Evolutionary conservation across 2,329 filamentous ascomycete genomes (phyloP), one percentile per base, ranked within the genome.

Genomic region (Phaeosphaeria sp.): DNA sequence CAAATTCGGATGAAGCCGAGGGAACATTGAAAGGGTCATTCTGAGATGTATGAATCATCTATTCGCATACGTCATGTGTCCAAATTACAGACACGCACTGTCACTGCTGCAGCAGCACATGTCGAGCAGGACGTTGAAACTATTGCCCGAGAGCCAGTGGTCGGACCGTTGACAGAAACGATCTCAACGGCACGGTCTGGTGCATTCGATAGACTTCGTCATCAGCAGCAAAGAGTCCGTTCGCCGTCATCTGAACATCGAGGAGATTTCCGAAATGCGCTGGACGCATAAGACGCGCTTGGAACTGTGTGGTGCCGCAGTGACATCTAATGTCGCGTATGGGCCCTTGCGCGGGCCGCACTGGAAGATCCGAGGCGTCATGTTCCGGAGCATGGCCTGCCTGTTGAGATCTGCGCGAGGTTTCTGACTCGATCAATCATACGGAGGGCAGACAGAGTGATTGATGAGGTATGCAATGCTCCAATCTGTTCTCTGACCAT

Each of bases 281-380:
- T 22, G 20, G 17, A 44, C 30, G 27, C 51, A 46, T 43, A 25
- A 53, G 44, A 41, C 51, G 23, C 42, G 25, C 23, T 47, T 18
- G 30, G 51, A 30, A 20, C 51, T 47, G 27, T 53, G 51, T 39
- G 21, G 49, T 46, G 22, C 21, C 22, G 39, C 49, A 44, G 49
- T 51, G 49, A 43, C 39, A 51, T 51, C 17, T 13, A 6, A 33
- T 17, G 39, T 51, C 22, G 17, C 44, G 22, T 18, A 27, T 20
- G 25, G 21, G 25, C 39, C 49, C 22, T 30, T 22, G 36, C 21
- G 49, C 39, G 49, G 36, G 39, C 49, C 49, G 49, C 22, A 22
- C 39, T 15, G n/a, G 2, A 17, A 39, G 23, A 44, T 44, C 21
- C 30, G 50, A 23, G 20, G 43, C 27, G 30, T 47, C 51, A 10